phyloP scores from a whole-genome alignment of 1,284 basidiomycete genomes.

The Puccinia horiana region DNA sequence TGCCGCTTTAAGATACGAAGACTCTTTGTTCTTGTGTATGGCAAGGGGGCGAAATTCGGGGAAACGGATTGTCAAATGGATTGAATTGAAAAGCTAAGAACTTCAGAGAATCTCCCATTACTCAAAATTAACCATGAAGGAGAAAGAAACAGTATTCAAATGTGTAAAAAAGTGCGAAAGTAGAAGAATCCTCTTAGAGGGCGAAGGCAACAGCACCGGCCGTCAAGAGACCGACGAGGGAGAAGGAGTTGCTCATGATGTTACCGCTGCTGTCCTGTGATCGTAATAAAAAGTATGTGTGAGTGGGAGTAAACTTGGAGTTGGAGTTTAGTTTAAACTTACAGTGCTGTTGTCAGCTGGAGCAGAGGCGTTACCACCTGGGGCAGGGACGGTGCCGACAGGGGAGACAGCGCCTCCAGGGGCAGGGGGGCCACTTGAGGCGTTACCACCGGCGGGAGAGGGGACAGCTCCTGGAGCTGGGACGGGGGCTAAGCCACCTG shows the following conservation, averaged over 20 bases:
- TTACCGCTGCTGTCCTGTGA: neutral
- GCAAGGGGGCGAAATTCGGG: too few relatives aligned
- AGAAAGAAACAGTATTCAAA: too few relatives aligned
- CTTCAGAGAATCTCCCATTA: too few relatives aligned
- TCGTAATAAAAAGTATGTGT: neutral
- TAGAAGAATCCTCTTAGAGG: neutral
- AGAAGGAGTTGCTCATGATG: neutral
- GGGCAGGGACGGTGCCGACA: neutral
- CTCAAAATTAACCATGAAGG: too few relatives aligned
- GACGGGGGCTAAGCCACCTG: neutral
- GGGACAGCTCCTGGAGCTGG: neutral
- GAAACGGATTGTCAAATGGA: too few relatives aligned
- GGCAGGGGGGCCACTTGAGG: neutral
- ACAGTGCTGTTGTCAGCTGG: neutral
- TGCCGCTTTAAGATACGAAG: too few relatives aligned
- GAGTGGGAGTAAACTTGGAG: too few relatives aligned
- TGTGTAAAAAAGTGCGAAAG: neutral
- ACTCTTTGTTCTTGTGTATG: too few relatives aligned
- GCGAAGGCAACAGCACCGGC: neutral
- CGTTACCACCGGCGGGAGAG: neutral
- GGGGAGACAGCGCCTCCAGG: neutral
- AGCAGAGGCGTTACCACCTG: neutral
- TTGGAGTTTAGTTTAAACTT: neutral
- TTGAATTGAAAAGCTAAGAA: too few relatives aligned
- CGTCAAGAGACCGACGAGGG: neutral